Conservation (phyloP, 164 flowering plant species). For the Warburgia ugandensis region DNA sequence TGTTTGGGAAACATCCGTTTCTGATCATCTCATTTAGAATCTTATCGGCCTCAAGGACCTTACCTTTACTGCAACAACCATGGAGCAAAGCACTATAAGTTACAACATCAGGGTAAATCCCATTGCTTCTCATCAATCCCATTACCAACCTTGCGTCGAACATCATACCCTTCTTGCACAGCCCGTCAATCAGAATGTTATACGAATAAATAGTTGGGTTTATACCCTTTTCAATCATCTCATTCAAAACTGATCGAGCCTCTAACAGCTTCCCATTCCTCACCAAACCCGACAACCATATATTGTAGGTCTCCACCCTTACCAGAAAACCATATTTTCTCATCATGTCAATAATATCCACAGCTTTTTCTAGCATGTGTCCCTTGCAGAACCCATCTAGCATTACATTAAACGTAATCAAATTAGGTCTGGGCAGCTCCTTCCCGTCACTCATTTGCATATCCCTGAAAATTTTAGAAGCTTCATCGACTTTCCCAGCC, state of each 20-base stretch:
- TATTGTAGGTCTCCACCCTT: slow-evolving; percentile 59
- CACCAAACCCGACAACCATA: slow-evolving; percentile 71
- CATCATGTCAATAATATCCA: slow-evolving; percentile 52
- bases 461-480: slow-evolving; percentile 71
- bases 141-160: slow-evolving; percentile 63
- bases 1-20: slow-evolving; percentile 54
- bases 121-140: slow-evolving; percentile 47
- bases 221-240: slow-evolving; percentile 58
- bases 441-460: slow-evolving; percentile 61
- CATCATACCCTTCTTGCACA: slow-evolving; percentile 73
- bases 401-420: slow-evolving; percentile 61
- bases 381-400: slow-evolving; percentile 63
- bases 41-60: slow-evolving; percentile 48
- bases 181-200: slow-evolving; percentile 72
- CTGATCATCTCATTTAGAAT: slow-evolving; percentile 63
- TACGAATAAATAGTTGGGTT: slow-evolving; percentile 53
- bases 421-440: slow-evolving; percentile 73
- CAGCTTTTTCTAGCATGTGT: slow-evolving; percentile 74
- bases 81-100: slow-evolving; percentile 69
- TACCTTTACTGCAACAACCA: slow-evolving; percentile 65
- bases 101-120: slow-evolving; percentile 57
- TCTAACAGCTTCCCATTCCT: slow-evolving; percentile 57
- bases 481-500: slow-evolving; percentile 66
- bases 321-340: slow-evolving; percentile 29
- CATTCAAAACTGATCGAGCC: slow-evolving; percentile 53